Base-by-base conservation (phyloP, 2,329 filamentous ascomycete species). In the Hymenoscyphus repandus region DNA sequence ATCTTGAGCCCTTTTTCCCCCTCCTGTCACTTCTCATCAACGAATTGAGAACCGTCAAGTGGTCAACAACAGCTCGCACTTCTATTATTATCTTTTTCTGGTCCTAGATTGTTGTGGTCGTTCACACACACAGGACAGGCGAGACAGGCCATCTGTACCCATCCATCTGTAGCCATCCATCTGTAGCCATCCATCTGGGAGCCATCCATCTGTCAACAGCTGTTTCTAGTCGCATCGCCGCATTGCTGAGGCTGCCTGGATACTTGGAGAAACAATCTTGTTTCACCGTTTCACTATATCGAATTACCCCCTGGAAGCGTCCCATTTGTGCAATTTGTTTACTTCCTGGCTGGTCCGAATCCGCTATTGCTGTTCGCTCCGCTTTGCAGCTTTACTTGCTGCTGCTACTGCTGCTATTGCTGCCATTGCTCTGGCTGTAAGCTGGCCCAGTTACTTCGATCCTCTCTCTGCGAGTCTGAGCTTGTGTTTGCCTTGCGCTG, bases 81-180 rank as follows among this genome's bases (percentile, higher is more conserved):
- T 47, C 53, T 59, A 59, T 56, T 59, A 56, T 58, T 56, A 59
- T 55, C 53, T 32, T 11, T 30, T 42, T 17, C 18, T 11, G 22
- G 33, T 34, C 30, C 32, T 20, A 43, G 22, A 22, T 30, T 41
- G n/a, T n/a, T n/a, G n/a, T n/a, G n/a, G n/a, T n/a, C n/a, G n/a
- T n/a, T n/a, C n/a, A n/a, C n/a, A n/a, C n/a, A n/a, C n/a, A n/a
- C n/a, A n/a, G n/a, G n/a, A n/a, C n/a, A n/a, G n/a, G n/a, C n/a
- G n/a, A n/a, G n/a, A n/a, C n/a, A n/a, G n/a, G n/a, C n/a, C n/a
- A n/a, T n/a, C n/a, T n/a, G n/a, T n/a, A n/a, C n/a, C n/a, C n/a
- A n/a, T n/a, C n/a, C n/a, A n/a, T n/a, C n/a, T n/a, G n/a, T n/a
- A n/a, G n/a, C n/a, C n/a, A n/a, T n/a, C n/a, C n/a, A n/a, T n/a